Evolutionary conservation across 345 rosid genomes (phyloP).

Genomic region (Pistacia vera): DNA sequence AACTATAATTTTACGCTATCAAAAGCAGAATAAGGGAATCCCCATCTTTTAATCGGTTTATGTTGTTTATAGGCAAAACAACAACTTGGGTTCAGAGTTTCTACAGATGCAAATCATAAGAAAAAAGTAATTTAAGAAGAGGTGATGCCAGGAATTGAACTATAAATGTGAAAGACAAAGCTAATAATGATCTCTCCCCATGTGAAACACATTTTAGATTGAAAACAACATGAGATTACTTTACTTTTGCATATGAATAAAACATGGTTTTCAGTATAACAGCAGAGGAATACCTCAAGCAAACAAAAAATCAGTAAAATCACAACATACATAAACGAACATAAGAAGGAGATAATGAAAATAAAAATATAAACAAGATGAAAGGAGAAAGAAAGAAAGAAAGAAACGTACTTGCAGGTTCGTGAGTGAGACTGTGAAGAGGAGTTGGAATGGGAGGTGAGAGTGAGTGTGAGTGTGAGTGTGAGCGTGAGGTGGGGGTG

Average conservation of each 20-base stretch:
- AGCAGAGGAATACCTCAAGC: background rate
- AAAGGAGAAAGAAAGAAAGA: background rate
- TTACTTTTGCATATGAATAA: background rate
- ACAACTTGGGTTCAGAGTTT: background rate
- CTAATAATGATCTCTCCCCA: too few species aligned
- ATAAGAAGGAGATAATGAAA: background rate
- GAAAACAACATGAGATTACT: too few species aligned
- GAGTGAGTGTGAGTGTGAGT: background rate
- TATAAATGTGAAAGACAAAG: too few species aligned
- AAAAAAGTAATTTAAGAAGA: background rate
- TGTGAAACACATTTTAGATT: too few species aligned
- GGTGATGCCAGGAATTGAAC: too few species aligned
- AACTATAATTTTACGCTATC: background rate
- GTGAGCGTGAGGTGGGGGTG: background rate
- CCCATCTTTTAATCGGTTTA: background rate
- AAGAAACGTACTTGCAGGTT: slow-evolving; percentile 21
- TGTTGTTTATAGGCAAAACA: background rate
- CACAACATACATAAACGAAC: background rate
- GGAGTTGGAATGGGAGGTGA: background rate
- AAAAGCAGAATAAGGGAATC: background rate
- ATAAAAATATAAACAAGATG: slow-evolving; percentile 4
- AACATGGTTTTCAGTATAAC: background rate
- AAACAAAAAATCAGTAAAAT: background rate
- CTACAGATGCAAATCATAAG: background rate
- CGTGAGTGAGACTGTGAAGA: background rate